Evolutionary conservation across 352 stramenopile genomes (phyloP).

Genomic region (Phytophthora niederhauseri): DNA sequence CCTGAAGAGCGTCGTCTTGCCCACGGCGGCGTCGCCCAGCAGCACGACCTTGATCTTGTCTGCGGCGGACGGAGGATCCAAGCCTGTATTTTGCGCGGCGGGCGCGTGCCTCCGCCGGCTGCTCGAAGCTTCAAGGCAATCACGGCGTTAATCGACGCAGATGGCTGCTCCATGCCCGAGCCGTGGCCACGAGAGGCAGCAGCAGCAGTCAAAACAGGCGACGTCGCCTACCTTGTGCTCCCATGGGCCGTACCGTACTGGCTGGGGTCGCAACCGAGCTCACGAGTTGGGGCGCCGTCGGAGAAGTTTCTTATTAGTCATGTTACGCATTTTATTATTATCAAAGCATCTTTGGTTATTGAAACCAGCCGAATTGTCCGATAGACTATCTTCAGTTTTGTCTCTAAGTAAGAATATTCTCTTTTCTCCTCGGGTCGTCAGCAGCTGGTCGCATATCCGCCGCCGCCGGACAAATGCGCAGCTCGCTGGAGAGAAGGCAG

Average conservation of each 20-base stretch:
- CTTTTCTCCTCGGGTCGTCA: too few species aligned
- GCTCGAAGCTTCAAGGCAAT: constrained; percentile 21
- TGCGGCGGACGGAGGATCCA: not conserved
- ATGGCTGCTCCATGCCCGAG: not conserved
- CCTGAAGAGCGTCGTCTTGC: constrained; percentile 64
- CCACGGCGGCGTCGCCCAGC: constrained; percentile 43
- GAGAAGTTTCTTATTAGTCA: not conserved
- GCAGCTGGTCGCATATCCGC: too few species aligned
- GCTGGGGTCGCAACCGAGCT: not conserved
- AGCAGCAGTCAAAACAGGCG: not conserved
- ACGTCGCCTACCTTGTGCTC: constrained; percentile 15
- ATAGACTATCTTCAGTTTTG: too few species aligned
- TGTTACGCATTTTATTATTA: too few species aligned
- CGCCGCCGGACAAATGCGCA: too few species aligned
- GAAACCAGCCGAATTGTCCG: too few species aligned
- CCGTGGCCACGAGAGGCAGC: not conserved
- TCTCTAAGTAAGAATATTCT: too few species aligned
- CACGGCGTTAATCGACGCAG: not conserved
- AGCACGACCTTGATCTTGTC: constrained; percentile 60
- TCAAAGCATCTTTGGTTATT: too few species aligned
- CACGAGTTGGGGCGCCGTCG: not conserved
- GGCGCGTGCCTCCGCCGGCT: constrained; percentile 21
- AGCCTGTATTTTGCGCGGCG: constrained; percentile 14
- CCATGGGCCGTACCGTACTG: constrained; percentile 13
- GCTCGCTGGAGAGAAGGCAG: not conserved